Evolutionary conservation across 495 filamentous ascomycete genomes (phyloP).

Genomic region (Margaritispora aquatica): DNA sequence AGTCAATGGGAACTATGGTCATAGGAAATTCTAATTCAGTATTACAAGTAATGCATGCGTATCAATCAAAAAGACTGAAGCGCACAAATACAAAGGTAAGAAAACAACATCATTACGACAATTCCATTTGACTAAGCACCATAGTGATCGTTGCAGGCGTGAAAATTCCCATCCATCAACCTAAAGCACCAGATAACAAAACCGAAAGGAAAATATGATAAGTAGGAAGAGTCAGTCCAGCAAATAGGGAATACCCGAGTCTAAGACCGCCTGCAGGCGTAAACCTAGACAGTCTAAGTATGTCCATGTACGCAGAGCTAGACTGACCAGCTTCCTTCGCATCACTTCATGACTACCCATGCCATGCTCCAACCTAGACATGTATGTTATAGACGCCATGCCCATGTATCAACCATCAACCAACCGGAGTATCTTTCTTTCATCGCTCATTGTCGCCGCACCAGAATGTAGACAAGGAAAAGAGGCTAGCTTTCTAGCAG

Average conservation of each 20-base stretch:
- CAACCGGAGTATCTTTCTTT: constrained; percentile 21
- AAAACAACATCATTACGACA: constrained; percentile 11
- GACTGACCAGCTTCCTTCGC: neutral
- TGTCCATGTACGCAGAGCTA: too few relatives aligned
- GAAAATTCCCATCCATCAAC: constrained; percentile 24
- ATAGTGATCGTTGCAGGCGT: constrained; percentile 24
- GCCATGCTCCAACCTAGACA: constrained; percentile 24
- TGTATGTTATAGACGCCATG: constrained; percentile 27
- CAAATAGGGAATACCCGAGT: neutral
- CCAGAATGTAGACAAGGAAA: neutral
- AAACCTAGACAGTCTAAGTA: too few relatives aligned
- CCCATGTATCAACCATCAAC: constrained; percentile 25
- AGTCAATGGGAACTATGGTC: neutral
- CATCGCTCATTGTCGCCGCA: constrained; percentile 1
- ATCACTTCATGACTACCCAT: constrained; percentile 27
- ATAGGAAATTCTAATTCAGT: neutral
- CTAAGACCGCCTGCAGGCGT: neutral
- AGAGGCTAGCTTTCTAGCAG: constrained; percentile 50
- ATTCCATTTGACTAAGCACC: constrained; percentile 19
- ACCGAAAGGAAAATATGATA: constrained; percentile 25
- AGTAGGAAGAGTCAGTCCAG: constrained; percentile 30
- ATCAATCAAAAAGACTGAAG: too few relatives aligned
- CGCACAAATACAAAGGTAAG: neutral
- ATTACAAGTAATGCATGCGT: neutral
- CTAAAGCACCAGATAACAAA: constrained; percentile 21